phyloP scores from a whole-genome alignment of 139 green algal genomes.

The Micractinium conductrix region DNA sequence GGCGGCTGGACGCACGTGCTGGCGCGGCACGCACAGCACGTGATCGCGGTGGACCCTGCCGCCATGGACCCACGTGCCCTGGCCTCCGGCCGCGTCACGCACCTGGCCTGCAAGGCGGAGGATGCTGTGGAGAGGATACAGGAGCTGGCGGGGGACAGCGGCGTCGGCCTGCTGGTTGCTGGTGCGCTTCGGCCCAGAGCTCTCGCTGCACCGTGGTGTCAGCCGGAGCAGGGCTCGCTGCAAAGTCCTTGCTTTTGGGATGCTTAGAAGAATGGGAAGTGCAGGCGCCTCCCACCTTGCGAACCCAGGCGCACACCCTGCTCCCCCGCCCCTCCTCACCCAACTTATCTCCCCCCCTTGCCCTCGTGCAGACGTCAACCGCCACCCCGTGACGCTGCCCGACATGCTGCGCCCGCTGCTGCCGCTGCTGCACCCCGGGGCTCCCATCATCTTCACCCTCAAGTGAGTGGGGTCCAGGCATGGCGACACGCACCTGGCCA shows the following conservation, averaged over 20 bases:
- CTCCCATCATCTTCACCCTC: conserved; percentile 50
- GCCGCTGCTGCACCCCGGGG: conserved; percentile 45
- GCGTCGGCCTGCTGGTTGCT: conserved; percentile 14
- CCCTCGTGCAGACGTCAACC: conserved; percentile 44
- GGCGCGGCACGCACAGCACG: not conserved
- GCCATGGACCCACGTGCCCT: conserved; percentile 1
- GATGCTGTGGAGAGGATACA: not conserved
- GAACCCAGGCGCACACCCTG: not conserved
- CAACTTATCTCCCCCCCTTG: not conserved
- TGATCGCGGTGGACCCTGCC: conserved; percentile 26
- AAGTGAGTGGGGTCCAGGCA: conserved; percentile 40
- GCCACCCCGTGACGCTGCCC: conserved; percentile 15
- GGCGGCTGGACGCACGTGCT: conserved; percentile 31
- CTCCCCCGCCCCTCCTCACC: not conserved
- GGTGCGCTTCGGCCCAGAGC: too few species aligned
- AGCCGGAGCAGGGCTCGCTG: too few species aligned
- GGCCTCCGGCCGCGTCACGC: not conserved
- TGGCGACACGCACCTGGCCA: too few species aligned
- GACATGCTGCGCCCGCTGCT: conserved; percentile 45
- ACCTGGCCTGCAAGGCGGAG: conserved; percentile 31
- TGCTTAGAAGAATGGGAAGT: too few species aligned
- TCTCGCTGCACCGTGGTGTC: too few species aligned
- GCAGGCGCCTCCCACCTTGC: too few species aligned
- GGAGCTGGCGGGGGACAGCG: conserved; percentile 2
- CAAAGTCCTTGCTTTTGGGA: too few species aligned